Base-by-base conservation (phyloP, 495 filamentous ascomycete genomes). In the Lasiosphaeriaceae sp. region DNA sequence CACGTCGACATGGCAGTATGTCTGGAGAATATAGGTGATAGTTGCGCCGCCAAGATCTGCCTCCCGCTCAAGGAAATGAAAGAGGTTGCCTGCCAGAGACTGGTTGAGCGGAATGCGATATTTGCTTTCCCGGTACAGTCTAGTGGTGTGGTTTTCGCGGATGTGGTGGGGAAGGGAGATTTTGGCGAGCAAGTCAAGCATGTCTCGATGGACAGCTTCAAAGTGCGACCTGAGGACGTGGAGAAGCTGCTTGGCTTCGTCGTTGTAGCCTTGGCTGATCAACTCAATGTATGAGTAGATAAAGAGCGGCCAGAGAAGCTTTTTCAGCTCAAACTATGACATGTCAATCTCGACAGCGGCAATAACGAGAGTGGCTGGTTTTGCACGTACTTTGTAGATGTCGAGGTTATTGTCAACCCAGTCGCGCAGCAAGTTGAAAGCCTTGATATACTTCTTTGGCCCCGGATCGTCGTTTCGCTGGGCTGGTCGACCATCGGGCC, bases 401-500 rank as follows among this genome's bases (percentile, higher is more conserved):
- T 96, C 92, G 5, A 98, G 78, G 49, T 87, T 90, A 59, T 91
- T 87, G 56, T 97, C 90, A 48, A 96, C 86, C 90, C 90, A 97
- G 56, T 77, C 77, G 53, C 80, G 84, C 52, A 95, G 75, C 24
- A 93, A 71, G 52, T 83, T 80, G 81, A 77, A 97, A 0, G 88
- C 88, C 54, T 74, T 83, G 26, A 80, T 71, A 64, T 92, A 96
- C 71, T 88, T 96, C 34, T 83, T 79, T 14, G 86, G 85, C 5
- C 87, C 87, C 58, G 78, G 71, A 50, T 95, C 90, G 24, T 87
- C 88, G 29, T 79, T 70, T 19, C 75, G 73, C 3, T 74, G 76
- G n/a, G 91, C 77, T 8, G 88, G 88, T 44, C 82, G 77, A 29
- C 90, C 90, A 61, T 93, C 88, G 41, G 85, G 83, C 55, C 91